Conservation (phyloP, 2,329 filamentous ascomycete genomes). For the Colletotrichum sp. region DNA sequence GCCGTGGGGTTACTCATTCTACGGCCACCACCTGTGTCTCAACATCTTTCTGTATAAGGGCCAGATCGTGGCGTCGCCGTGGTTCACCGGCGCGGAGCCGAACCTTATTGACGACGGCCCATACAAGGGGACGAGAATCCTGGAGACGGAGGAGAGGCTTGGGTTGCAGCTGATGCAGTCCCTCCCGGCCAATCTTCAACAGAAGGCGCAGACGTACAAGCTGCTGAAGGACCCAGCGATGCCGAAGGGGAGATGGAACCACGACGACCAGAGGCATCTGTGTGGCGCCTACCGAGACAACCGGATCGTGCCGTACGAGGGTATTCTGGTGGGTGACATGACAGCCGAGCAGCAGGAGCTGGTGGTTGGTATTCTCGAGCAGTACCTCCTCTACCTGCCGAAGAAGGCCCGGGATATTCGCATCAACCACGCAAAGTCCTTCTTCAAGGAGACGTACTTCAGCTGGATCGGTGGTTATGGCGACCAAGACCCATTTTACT, state of each 20-base stretch:
- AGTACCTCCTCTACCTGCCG: conserved; percentile 75
- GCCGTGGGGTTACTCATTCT: conserved; percentile 78
- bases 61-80: conserved; percentile 74
- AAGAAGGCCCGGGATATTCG: conserved; percentile 55
- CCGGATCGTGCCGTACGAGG: conserved; percentile 76
- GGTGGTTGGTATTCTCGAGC: conserved; percentile 62
- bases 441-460: conserved; percentile 77
- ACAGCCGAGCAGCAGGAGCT: conserved; percentile 52
- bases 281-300: conserved; percentile 84
- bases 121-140: conserved; percentile 67
- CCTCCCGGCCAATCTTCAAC: conserved; percentile 50
- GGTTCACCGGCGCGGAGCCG: conserved; percentile 82
- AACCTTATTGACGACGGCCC: conserved; percentile 73
- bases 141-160: conserved; percentile 67
- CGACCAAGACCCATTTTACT: conserved; percentile 77
- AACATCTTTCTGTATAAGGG: conserved; percentile 69
- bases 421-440: conserved; percentile 56
- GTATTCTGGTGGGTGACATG: conserved; percentile 60
- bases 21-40: conserved; percentile 80
- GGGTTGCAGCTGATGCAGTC: conserved; percentile 75
- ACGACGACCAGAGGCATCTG: conserved; percentile 79
- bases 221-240: conserved; percentile 68
- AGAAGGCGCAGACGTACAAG: conserved; percentile 61
- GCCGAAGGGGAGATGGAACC: conserved; percentile 76
- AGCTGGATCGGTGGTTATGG: conserved; percentile 77